phyloP scores from a whole-genome alignment of 2,329 filamentous ascomycete genomes.

The Knufia fluminis region DNA sequence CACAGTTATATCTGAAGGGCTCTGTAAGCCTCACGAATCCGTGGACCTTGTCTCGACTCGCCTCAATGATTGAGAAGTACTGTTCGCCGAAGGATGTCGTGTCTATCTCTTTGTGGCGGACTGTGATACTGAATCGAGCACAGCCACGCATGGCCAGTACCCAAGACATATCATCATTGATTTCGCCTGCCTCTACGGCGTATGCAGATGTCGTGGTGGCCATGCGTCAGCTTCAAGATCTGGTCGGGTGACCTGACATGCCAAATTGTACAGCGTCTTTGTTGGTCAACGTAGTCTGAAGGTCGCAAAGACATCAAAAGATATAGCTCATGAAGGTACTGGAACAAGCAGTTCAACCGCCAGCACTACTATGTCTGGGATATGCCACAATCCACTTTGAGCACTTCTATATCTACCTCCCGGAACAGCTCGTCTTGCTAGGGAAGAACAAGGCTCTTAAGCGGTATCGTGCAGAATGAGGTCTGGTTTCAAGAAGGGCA shows the following conservation, averaged over 20 bases:
- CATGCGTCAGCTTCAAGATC: neutral
- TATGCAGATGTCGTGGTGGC: neutral
- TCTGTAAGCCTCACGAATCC: neutral
- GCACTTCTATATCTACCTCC: too few species aligned
- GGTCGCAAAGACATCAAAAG: neutral
- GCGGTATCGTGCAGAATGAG: too few species aligned
- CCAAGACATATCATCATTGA: neutral
- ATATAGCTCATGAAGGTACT: too few species aligned
- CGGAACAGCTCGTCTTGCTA: too few species aligned
- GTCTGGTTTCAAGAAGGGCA: too few species aligned
- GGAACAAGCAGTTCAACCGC: too few species aligned
- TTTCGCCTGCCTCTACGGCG: neutral
- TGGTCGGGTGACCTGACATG: neutral
- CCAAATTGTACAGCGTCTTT: too few species aligned
- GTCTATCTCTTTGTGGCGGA: neutral
- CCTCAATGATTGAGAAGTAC: neutral
- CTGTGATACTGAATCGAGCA: neutral
- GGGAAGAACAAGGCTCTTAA: too few species aligned
- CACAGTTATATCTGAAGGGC: neutral
- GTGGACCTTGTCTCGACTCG: neutral
- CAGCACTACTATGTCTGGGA: too few species aligned
- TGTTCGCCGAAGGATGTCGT: neutral
- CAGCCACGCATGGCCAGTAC: neutral
- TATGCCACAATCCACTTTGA: too few species aligned
- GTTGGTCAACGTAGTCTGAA: too few species aligned